Evolutionary conservation across 1,284 basidiomycete species (phyloP), one percentile per base, ranked within the genome.

Genomic region (Agaricales sp.): DNA sequence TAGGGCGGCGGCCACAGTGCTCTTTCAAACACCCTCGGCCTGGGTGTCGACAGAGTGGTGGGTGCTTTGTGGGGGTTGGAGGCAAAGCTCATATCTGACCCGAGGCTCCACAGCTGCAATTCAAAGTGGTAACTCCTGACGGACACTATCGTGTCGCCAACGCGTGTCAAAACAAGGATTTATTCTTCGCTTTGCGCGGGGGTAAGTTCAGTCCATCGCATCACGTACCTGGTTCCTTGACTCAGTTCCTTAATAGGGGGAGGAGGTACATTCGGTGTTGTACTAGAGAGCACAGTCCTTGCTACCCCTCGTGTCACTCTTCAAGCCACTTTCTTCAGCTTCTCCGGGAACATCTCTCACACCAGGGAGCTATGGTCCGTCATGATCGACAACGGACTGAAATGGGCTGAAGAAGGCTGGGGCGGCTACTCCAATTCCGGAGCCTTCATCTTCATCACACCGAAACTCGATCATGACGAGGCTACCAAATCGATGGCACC

Each of bases 1-100:
- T 47, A 72, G 67, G 75, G 75, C n/a, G 75, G 75, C 13, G 75
- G 75, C 1, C 74, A 76, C 53, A 64, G 70, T 20, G 59, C 70
- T 14, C 55, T 62, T 50, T 67, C 67, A 1, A 62, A 62, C 19
- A 60, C 60, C 8, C 58, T 65, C 51, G 68, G 68, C 3, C 53
- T 69, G n/a, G 67, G 62, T 2, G 66, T 61, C 11, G 72, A 74
- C 54, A 64, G 69, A 30, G 67, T 69, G 2, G 67, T 69, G 53
- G 55, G 58, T 52, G n/a, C n/a, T n/a, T n/a, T n/a, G n/a, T n/a
- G n/a, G n/a, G n/a, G n/a, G n/a, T n/a, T n/a, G n/a, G n/a, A 4
- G 37, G 16, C 6, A n/a, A 16, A 46, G 13, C 6, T 50, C 13
- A 2, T 37, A 22, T 21, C 41, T 48, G 49, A 30, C 22, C 20